Conservation (phyloP, 2,329 filamentous ascomycete genomes). For the Colletotrichum viniferum region DNA sequence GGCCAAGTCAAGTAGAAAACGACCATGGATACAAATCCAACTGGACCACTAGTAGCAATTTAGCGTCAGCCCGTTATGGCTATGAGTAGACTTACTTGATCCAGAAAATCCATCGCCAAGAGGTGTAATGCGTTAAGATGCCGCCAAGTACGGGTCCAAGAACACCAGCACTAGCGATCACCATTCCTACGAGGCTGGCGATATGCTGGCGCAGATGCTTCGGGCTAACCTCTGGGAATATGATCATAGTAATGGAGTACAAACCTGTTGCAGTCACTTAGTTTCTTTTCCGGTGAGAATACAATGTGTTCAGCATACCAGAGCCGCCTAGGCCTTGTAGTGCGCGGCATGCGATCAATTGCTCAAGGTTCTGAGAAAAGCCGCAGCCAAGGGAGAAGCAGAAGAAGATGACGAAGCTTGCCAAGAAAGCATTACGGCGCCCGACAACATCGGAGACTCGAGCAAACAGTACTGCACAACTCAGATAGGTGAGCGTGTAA, state of each 20-base stretch:
- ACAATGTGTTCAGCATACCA: conserved; percentile 33
- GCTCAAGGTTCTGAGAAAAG: conserved; percentile 42
- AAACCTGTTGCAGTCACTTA: conserved; percentile 38
- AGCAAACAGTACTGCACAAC: conserved; percentile 61
- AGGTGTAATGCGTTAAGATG: conserved; percentile 50
- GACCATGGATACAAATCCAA: conserved; percentile 49
- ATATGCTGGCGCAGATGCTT: conserved; percentile 44
- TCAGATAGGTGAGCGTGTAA: conserved; percentile 61
- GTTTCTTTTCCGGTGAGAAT: conserved; percentile 3
- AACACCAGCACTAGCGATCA: conserved; percentile 53
- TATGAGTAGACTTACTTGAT: conserved; percentile 51
- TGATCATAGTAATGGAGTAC: conserved; percentile 62
- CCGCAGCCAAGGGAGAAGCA: conserved; percentile 62
- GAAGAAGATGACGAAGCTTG: conserved; percentile 58
- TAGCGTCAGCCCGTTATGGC: not conserved
- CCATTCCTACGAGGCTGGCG: conserved; percentile 51
- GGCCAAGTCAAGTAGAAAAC: conserved; percentile 59
- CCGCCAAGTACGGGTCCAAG: conserved; percentile 58
- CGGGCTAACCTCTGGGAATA: conserved; percentile 55
- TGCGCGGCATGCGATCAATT: conserved; percentile 45
- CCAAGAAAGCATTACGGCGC: conserved; percentile 54
- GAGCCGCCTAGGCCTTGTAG: conserved; percentile 55
- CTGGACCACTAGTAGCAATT: conserved; percentile 47
- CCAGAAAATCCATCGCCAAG: conserved; percentile 64
- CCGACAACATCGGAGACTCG: conserved; percentile 60